Percentiles rank a stretch among this genome's conserved stretches.
Evolutionary conservation across 139 green algal species (phyloP).

Genomic region (Tetraselmis striata): DNA sequence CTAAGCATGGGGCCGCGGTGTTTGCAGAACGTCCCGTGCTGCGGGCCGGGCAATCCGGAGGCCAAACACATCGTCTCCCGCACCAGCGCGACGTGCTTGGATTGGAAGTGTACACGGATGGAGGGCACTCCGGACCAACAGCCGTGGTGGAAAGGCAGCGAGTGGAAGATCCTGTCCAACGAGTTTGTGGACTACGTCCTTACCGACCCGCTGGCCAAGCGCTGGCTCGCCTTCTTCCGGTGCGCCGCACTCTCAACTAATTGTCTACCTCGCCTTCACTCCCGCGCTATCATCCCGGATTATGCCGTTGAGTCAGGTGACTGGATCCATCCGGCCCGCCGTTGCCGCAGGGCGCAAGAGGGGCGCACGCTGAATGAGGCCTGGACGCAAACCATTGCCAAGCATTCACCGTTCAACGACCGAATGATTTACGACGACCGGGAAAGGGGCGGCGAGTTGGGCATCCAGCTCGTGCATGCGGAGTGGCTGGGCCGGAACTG

Average conservation of each 20-base stretch:
- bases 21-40: too few species aligned
- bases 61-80: not conserved
- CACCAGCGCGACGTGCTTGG: not conserved
- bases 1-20: too few species aligned
- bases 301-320: too few species aligned
- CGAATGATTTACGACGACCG: not conserved
- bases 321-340: too few species aligned
- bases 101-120: not conserved
- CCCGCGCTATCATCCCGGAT: too few species aligned
- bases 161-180: not conserved
- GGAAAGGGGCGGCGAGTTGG: not conserved
- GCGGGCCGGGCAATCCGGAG: not conserved
- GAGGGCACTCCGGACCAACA: not conserved
- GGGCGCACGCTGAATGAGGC: not conserved
- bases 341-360: not conserved
- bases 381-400: not conserved
- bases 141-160: not conserved
- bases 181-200: not conserved
- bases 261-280: too few species aligned
- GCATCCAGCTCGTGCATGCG: not conserved
- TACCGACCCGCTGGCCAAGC: not conserved
- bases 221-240: not conserved
- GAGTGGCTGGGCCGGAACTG: not conserved
- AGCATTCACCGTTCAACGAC: not conserved
- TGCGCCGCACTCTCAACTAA: too few species aligned